Evolutionary conservation across 2,329 filamentous ascomycete species (phyloP).

Genomic region (Penicillium sp.): DNA sequence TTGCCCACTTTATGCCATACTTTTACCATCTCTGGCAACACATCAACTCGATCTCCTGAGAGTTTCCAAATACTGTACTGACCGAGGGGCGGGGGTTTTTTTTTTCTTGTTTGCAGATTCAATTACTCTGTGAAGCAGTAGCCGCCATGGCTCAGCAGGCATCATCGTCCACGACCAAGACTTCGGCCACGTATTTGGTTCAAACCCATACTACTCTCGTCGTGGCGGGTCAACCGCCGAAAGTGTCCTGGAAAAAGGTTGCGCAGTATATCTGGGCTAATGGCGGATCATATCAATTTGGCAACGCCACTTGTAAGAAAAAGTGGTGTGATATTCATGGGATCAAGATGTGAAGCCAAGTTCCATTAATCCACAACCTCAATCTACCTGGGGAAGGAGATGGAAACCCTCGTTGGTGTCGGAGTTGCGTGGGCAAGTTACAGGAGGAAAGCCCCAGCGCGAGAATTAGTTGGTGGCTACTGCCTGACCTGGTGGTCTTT

Average conservation of each 20-base stretch:
- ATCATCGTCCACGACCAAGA: background rate
- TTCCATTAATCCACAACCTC: too few species aligned
- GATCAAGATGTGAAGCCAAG: conserved; percentile 11
- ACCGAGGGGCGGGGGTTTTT: background rate
- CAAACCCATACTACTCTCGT: background rate
- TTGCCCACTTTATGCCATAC: too few species aligned
- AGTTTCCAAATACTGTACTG: too few species aligned
- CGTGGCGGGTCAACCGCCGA: conserved; percentile 26
- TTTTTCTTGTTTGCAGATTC: conserved; percentile 24
- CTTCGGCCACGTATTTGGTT: background rate
- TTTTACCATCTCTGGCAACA: too few species aligned
- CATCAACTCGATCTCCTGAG: too few species aligned
- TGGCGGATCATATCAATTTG: conserved; percentile 55
- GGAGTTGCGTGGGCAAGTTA: too few species aligned
- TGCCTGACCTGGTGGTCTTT: too few species aligned
- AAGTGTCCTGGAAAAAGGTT: conserved; percentile 56
- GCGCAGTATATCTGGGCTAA: conserved; percentile 47
- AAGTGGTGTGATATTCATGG: conserved; percentile 50
- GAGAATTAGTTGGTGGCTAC: too few species aligned
- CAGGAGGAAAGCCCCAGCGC: too few species aligned
- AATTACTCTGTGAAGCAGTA: conserved; percentile 38
- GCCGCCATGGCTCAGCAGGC: conserved; percentile 15
- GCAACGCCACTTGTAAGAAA: conserved; percentile 57
- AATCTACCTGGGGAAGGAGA: too few species aligned
- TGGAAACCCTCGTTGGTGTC: too few species aligned